Conservation (phyloP, 2,329 filamentous ascomycete species). For the Bipolaris zeicola region DNA sequence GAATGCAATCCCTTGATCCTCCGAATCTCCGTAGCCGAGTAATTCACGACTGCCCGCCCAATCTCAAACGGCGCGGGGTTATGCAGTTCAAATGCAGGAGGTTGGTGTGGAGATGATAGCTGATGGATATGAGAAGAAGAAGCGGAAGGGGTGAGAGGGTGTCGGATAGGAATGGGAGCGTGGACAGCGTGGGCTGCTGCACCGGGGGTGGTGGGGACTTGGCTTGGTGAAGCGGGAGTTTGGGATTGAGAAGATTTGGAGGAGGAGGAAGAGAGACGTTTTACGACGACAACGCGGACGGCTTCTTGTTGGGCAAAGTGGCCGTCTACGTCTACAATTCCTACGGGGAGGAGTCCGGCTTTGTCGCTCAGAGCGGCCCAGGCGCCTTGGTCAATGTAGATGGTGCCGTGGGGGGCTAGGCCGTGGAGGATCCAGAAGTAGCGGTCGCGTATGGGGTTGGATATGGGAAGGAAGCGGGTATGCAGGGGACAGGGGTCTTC, state of each 20-base stretch:
- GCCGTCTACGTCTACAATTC: conserved; percentile 88
- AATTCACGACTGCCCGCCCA: conserved; percentile 89
- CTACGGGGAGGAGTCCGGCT: conserved; percentile 85
- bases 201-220: conserved; percentile 18
- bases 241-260: conserved; percentile 6
- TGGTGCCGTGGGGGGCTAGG: conserved; percentile 82
- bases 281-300: conserved; percentile 82
- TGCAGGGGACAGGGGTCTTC: conserved; percentile 66
- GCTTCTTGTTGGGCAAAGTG: conserved; percentile 91
- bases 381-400: conserved; percentile 93
- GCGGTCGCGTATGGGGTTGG: conserved; percentile 15
- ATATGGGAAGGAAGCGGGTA: conserved; percentile 83
- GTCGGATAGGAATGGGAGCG: conserved; percentile 25
- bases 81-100: conserved; percentile 37
- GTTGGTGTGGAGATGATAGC: conserved; percentile 7
- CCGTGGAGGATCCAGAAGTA: conserved; percentile 85
- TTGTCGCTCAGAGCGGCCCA: conserved; percentile 79
- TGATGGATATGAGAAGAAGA: background rate
- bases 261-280: conserved; percentile 50
- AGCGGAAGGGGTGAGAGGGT: conserved; percentile 16
- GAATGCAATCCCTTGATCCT: conserved; percentile 86
- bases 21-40: conserved; percentile 81
- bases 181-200: conserved; percentile 26
- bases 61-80: conserved; percentile 66
- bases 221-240: conserved; percentile 1